Evolutionary conservation across 2,329 filamentous ascomycete genomes (phyloP).

Genomic region (Colletotrichum sp.): DNA sequence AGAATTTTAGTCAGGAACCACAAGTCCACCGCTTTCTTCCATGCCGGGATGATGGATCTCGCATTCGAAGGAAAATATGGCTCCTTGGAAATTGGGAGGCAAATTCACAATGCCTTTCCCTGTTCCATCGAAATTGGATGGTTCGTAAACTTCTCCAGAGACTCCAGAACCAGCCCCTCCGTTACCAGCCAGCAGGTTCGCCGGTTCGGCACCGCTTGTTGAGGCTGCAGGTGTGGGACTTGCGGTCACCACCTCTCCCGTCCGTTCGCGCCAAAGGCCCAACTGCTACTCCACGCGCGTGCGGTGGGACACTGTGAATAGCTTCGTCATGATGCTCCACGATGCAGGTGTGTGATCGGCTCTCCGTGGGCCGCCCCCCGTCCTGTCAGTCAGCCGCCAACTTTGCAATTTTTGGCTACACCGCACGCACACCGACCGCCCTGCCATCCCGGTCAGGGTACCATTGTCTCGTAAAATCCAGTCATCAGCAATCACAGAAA

Average conservation of each 20-base stretch:
- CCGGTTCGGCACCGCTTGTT: background rate
- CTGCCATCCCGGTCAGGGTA: conserved; percentile 4
- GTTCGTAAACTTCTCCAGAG: background rate
- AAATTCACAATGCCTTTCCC: background rate
- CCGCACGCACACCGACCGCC: conserved; percentile 3
- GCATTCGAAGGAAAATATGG: background rate
- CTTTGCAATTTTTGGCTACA: background rate
- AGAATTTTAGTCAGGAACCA: background rate
- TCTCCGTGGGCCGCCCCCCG: background rate
- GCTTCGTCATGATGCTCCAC: conserved; percentile 5
- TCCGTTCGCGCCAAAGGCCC: background rate
- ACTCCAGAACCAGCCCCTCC: background rate
- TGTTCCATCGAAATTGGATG: conserved; percentile 3
- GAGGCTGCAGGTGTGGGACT: background rate
- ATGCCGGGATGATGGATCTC: conserved; percentile 3
- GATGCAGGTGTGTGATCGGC: background rate
- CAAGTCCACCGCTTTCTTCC: background rate
- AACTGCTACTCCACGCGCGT: background rate
- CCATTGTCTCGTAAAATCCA: background rate
- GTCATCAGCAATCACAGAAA: background rate
- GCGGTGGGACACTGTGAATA: background rate
- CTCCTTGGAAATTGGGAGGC: background rate
- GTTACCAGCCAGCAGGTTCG: background rate
- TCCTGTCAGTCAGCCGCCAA: background rate
- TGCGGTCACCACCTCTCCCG: background rate